Percentiles rank a stretch among this genome's conserved stretches.
phyloP scores from a whole-genome alignment of 192 early-diverging fungal species.

The Glomus cerebriforme region DNA sequence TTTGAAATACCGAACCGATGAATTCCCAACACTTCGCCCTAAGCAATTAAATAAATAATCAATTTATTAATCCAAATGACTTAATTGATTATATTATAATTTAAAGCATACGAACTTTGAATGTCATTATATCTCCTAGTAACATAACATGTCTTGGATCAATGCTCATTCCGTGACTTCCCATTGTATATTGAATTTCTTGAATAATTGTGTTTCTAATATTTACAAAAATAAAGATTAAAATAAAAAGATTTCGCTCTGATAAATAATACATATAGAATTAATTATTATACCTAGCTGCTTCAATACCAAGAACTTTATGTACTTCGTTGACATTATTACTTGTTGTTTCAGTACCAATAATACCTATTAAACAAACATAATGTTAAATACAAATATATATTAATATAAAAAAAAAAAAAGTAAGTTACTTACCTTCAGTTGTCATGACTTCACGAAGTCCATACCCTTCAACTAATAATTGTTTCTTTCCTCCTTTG shows the following conservation, averaged over 20 bases:
- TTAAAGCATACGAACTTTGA: constrained; percentile 60
- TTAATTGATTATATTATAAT: constrained; percentile 11
- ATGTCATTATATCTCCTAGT: constrained; percentile 97
- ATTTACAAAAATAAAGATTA: constrained; percentile 8
- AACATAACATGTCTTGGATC: constrained; percentile 96
- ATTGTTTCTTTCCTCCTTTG: constrained; percentile 57
- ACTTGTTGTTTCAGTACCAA: constrained; percentile 74
- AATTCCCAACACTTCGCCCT: constrained; percentile 97
- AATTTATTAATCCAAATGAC: not conserved
- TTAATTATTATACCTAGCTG: constrained; percentile 61
- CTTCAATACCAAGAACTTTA: constrained; percentile 93
- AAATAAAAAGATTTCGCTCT: not conserved
- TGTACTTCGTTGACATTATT: constrained; percentile 95
- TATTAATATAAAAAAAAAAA: not conserved
- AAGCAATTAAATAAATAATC: not conserved
- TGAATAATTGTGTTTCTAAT: constrained; percentile 79
- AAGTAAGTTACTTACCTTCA: constrained; percentile 57
- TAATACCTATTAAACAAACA: constrained; percentile 42
- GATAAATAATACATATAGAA: constrained; percentile 4
- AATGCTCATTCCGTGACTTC: constrained; percentile 89
- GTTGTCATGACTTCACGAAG: constrained; percentile 93
- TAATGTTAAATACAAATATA: not conserved
- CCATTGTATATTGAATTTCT: constrained; percentile 87
- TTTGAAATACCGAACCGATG: constrained; percentile 99
- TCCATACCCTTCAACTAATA: constrained; percentile 93